These are phyloP conservation scores for Corynespora cassiicola DNA, from an alignment of 2,329 filamentous ascomycete genomes.

Conservation along the genomic window DNA sequence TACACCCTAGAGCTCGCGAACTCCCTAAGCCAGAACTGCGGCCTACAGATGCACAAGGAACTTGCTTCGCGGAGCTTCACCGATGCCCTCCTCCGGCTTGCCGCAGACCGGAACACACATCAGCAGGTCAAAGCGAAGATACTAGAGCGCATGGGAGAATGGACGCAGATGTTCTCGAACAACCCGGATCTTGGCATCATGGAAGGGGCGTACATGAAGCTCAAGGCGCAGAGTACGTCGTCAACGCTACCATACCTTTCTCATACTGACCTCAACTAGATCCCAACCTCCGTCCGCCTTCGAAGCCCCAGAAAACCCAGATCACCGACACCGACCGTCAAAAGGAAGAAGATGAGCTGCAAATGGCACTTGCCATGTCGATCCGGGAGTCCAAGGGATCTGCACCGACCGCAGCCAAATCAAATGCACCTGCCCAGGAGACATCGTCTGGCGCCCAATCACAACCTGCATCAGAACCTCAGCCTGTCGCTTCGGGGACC, in stretches of 20 bases:
- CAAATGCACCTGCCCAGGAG: constrained; percentile 48
- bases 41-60: constrained; percentile 84
- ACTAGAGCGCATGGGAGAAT: constrained; percentile 93
- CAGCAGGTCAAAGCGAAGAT: constrained; percentile 97
- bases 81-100: constrained; percentile 87
- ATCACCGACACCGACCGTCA: constrained; percentile 89
- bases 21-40: constrained; percentile 90
- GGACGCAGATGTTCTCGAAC: constrained; percentile 90
- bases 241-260: too few relatives aligned
- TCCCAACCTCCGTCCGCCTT: constrained; percentile 87
- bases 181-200: constrained; percentile 96
- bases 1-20: constrained; percentile 93
- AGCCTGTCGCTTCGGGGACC: constrained; percentile 77
- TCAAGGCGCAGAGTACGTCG: constrained; percentile 71
- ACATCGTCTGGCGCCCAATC: constrained; percentile 18
- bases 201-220: constrained; percentile 89
- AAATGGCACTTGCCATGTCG: constrained; percentile 92
- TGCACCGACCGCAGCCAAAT: constrained; percentile 48
- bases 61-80: constrained; percentile 91
- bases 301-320: constrained; percentile 89
- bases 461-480: constrained; percentile 53
- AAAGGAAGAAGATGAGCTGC: constrained; percentile 96
- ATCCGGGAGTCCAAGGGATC: constrained; percentile 78
- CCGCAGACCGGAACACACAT: constrained; percentile 93
- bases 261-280: constrained; percentile 69